A percentile compares a stretch with the other conserved stretches of the same genome.
phyloP scores from a whole-genome alignment of 139 green algal species.

The Mychonastes homosphaera region DNA sequence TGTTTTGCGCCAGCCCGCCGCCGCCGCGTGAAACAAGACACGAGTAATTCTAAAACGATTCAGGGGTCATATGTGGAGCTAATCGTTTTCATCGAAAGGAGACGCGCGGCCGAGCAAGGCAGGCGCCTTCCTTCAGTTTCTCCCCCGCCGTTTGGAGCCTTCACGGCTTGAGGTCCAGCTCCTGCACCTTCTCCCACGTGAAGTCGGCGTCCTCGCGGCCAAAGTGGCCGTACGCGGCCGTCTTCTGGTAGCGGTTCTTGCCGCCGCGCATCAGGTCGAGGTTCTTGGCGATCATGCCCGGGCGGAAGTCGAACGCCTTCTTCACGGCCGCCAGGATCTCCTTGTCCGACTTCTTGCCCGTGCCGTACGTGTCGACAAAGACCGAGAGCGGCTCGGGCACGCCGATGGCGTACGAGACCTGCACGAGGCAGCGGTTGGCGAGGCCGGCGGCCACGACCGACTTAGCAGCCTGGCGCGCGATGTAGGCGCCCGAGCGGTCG shows the following conservation, averaged over 20 bases:
- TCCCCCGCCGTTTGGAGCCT: no score
- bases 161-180: no score
- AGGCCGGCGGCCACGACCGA: conserved; percentile 86
- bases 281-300: conserved; percentile 74
- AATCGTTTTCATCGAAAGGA: no score
- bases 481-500: conserved; percentile 91
- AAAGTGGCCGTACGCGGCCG: conserved; percentile 95
- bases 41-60: no score
- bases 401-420: conserved; percentile 96
- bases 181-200: no score
- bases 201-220: conserved; percentile 69
- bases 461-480: conserved; percentile 96
- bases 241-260: conserved; percentile 85
- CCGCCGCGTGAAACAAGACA: no score
- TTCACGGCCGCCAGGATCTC: conserved; percentile 83
- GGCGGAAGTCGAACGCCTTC: conserved; percentile 90
- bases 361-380: conserved; percentile 95
- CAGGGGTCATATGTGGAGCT: no score
- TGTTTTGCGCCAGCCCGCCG: no score
- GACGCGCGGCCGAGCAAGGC: no score
- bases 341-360: conserved; percentile 75
- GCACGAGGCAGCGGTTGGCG: conserved; percentile 65
- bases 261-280: conserved; percentile 89
- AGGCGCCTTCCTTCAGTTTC: no score
- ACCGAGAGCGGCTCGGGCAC: conserved; percentile 94